Evolutionary conservation across 768 basidiomycete species (phyloP).

Genomic region (Clavaria fumosa): DNA sequence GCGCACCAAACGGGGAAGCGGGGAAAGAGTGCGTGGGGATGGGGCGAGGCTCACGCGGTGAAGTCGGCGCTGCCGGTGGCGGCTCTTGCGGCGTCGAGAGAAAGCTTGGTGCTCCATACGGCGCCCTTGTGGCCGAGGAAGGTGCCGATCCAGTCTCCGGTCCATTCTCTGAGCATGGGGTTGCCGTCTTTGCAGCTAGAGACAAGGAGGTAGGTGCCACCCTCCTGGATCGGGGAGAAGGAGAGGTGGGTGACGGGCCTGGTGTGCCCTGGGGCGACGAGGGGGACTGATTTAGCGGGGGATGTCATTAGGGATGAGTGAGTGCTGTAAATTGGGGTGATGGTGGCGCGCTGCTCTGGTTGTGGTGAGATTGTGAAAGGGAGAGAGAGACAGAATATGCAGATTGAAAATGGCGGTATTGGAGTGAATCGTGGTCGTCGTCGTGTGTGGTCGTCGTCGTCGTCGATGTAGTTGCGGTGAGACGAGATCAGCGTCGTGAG

Average conservation of each 20-base stretch:
- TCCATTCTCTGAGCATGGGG: constrained; percentile 93
- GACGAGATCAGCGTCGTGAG: too few relatives aligned
- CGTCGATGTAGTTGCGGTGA: too few relatives aligned
- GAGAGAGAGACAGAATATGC: too few relatives aligned
- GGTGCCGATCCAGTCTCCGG: constrained; percentile 97
- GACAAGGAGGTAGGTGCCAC: constrained; percentile 77
- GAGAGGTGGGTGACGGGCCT: constrained; percentile 87
- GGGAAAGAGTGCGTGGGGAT: too few relatives aligned
- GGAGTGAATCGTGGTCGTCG: too few relatives aligned
- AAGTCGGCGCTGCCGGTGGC: constrained; percentile 94
- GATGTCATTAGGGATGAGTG: constrained; percentile 39
- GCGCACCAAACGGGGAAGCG: too few relatives aligned
- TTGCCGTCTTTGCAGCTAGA: constrained; percentile 99
- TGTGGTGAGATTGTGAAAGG: too few relatives aligned
- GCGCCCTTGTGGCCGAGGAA: constrained; percentile 87
- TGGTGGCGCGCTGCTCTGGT: constrained; percentile 8
- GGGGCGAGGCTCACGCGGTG: constrained; percentile 56
- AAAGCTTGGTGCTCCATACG: constrained; percentile 93
- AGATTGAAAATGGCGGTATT: too few relatives aligned
- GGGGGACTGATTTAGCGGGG: constrained; percentile 55
- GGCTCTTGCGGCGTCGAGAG: constrained; percentile 69
- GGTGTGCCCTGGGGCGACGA: constrained; percentile 76
- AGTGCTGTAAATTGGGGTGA: constrained; percentile 11
- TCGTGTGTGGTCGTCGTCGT: too few relatives aligned
- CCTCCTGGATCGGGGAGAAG: constrained; percentile 75